A percentile compares a stretch with the other conserved stretches of the same genome.
Evolutionary conservation across 768 basidiomycete genomes (phyloP).

Genomic region (Kwoniella newhampshirensis): DNA sequence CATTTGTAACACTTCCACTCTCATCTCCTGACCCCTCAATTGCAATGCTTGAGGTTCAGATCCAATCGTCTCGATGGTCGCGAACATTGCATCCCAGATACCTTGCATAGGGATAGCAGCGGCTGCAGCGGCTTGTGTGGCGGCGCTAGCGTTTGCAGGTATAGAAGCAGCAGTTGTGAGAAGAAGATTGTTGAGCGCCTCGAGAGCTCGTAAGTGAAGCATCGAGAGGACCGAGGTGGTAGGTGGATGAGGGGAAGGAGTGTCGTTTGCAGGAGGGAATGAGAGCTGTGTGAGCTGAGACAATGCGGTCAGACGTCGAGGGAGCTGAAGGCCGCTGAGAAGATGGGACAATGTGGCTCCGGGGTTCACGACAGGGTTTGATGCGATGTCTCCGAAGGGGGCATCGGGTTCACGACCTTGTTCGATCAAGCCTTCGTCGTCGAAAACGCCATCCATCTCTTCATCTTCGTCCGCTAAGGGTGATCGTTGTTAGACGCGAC

Average conservation of each 20-base stretch:
- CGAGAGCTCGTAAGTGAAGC: conserved; percentile 79
- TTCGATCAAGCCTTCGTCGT: conserved; percentile 51
- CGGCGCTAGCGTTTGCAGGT: conserved; percentile 40
- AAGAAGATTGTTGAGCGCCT: conserved; percentile 87
- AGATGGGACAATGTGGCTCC: conserved; percentile 55
- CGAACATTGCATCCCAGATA: conserved; percentile 54
- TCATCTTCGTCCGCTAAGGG: conserved; percentile 39
- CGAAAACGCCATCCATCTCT: conserved; percentile 47
- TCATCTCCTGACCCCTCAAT: conserved; percentile 61
- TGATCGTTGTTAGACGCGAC: neutral
- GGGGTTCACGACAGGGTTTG: conserved; percentile 54
- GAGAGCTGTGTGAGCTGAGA: conserved; percentile 75
- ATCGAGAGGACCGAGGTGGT: conserved; percentile 81
- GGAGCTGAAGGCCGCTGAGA: conserved; percentile 65
- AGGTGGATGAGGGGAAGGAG: conserved; percentile 76
- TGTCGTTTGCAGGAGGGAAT: conserved; percentile 67
- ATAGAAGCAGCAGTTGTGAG: conserved; percentile 63
- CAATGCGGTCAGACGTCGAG: conserved; percentile 63
- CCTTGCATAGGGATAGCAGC: conserved; percentile 64
- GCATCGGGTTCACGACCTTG: conserved; percentile 47
- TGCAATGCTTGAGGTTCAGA: conserved; percentile 39
- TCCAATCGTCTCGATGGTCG: conserved; percentile 43
- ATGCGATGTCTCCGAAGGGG: conserved; percentile 46
- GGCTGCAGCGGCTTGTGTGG: conserved; percentile 44
- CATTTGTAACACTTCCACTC: conserved; percentile 68